Conservation (phyloP, 495 filamentous ascomycete genomes). For the Penicillium diatomitis region DNA sequence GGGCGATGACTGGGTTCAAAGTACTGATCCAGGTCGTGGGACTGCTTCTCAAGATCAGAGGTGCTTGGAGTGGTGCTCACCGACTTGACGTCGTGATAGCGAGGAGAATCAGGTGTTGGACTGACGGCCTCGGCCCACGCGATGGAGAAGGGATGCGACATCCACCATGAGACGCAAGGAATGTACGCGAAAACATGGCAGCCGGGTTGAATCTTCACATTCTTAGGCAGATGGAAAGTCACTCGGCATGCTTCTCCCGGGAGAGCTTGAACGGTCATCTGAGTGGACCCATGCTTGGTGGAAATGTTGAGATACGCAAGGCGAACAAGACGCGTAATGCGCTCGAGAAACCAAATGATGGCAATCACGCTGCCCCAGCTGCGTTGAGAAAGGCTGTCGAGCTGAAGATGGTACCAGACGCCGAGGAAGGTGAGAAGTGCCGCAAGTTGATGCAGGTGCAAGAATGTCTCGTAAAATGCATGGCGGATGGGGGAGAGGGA, state of each 20-base stretch:
- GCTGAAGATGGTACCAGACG: conserved; percentile 59
- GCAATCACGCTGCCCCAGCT: conserved; percentile 53
- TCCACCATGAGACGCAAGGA: conserved; percentile 62
- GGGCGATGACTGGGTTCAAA: conserved; percentile 16
- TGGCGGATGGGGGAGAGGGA: conserved; percentile 70
- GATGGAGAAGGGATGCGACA: conserved; percentile 53
- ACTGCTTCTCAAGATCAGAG: conserved; percentile 34
- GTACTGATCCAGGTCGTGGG: conserved; percentile 21
- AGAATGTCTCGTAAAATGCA: conserved; percentile 85
- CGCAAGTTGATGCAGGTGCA: conserved; percentile 65
- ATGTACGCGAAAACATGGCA: conserved; percentile 79
- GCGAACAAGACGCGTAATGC: conserved; percentile 43
- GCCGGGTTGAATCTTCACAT: conserved; percentile 63
- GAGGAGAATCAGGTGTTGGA: conserved; percentile 8
- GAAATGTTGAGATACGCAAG: conserved; percentile 53
- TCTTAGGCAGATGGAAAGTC: conserved; percentile 68
- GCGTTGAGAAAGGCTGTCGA: conserved; percentile 51
- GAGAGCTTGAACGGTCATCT: conserved; percentile 39
- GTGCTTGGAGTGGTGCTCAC: conserved; percentile 5
- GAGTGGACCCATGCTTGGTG: conserved; percentile 26
- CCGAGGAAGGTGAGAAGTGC: conserved; percentile 56
- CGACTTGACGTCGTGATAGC: conserved; percentile 5
- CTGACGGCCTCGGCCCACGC: conserved; percentile 40
- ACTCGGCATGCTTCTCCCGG: conserved; percentile 48
- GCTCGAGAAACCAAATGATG: conserved; percentile 57